Percentiles rank a stretch among this genome's conserved stretches.
Conservation (phyloP, 1,139 yeast species). For the Taphrina pruni region DNA sequence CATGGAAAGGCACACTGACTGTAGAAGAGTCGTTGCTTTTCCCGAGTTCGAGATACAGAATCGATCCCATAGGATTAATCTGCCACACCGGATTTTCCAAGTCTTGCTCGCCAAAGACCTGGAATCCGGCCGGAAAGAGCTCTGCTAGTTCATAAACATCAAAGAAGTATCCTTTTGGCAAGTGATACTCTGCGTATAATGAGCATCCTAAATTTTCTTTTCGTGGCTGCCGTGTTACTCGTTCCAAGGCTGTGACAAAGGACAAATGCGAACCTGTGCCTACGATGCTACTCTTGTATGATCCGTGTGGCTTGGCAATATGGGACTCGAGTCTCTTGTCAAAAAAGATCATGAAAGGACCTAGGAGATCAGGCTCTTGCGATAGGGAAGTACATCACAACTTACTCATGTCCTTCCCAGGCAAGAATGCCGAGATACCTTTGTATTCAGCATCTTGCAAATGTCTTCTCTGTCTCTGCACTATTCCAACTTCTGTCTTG, state of each 20-base stretch:
- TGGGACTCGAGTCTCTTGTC: constrained; percentile 25
- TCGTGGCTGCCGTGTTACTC: neutral
- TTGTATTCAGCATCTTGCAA: constrained; percentile 32
- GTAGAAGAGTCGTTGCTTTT: neutral
- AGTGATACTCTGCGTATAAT: constrained; percentile 5
- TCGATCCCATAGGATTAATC: constrained; percentile 33
- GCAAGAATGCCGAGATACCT: constrained; percentile 30
- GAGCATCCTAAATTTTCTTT: neutral
- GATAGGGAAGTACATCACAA: neutral
- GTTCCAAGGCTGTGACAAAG: neutral
- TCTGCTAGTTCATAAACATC: constrained; percentile 24
- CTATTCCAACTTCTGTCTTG: constrained; percentile 26
- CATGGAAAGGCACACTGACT: constrained; percentile 23
- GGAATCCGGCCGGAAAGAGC: neutral
- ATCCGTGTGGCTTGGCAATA: neutral
- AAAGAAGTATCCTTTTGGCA: constrained; percentile 31
- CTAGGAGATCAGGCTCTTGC: neutral
- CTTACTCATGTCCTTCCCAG: neutral
- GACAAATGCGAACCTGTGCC: constrained; percentile 27
- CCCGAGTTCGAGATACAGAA: constrained; percentile 8
- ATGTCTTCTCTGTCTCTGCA: constrained; percentile 22
- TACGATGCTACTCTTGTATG: neutral
- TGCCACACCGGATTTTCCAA: constrained; percentile 40
- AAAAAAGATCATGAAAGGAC: constrained; percentile 35
- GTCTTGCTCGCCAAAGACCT: constrained; percentile 36